Evolutionary conservation across 2,329 filamentous ascomycete species (phyloP).

Genomic region (Aquanectria penicillioides): DNA sequence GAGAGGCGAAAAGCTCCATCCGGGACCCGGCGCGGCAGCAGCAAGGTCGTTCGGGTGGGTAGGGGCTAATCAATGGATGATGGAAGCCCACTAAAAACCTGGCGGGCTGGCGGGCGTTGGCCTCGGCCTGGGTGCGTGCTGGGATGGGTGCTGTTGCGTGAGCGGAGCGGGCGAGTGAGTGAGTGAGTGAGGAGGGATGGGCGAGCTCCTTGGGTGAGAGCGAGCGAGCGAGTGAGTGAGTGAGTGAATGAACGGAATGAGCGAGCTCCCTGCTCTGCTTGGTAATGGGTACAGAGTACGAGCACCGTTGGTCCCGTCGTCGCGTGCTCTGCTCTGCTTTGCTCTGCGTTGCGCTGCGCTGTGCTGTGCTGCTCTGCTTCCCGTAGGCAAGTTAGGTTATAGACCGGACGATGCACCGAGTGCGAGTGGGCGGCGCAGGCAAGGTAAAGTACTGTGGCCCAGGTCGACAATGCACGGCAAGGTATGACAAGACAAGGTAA

Average conservation of each 20-base stretch:
- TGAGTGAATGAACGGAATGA: background rate
- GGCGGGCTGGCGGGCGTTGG: slow-evolving; percentile 9
- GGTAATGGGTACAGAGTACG: background rate
- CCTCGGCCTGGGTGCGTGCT: slow-evolving; percentile 9
- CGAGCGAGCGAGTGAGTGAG: too few species aligned
- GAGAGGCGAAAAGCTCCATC: slow-evolving; percentile 41
- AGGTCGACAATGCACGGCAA: too few species aligned
- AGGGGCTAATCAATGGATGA: slow-evolving; percentile 18
- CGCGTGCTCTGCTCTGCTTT: too few species aligned
- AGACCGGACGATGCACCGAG: slow-evolving; percentile 8
- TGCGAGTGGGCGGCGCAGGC: slow-evolving; percentile 13
- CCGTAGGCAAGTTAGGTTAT: slow-evolving; percentile 10
- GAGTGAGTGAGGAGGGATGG: slow-evolving; percentile 4
- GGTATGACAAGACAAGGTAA: slow-evolving; percentile 11
- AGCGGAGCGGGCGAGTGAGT: slow-evolving; percentile 4
- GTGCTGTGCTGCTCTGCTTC: too few species aligned
- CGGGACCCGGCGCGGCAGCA: slow-evolving; percentile 31
- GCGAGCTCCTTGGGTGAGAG: background rate
- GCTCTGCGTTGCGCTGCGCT: too few species aligned
- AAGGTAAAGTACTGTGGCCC: slow-evolving; percentile 25
- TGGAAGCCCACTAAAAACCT: slow-evolving; percentile 21
- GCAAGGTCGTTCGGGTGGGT: slow-evolving; percentile 18
- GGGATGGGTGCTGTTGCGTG: slow-evolving; percentile 15
- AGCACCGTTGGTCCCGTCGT: background rate
- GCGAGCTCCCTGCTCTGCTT: background rate